A percentile compares a stretch with the other conserved stretches of the same genome.
These are phyloP conservation scores for Ceratocystis albifundus DNA, from an alignment of 2,329 filamentous ascomycete genomes.

Conservation along the genomic window DNA sequence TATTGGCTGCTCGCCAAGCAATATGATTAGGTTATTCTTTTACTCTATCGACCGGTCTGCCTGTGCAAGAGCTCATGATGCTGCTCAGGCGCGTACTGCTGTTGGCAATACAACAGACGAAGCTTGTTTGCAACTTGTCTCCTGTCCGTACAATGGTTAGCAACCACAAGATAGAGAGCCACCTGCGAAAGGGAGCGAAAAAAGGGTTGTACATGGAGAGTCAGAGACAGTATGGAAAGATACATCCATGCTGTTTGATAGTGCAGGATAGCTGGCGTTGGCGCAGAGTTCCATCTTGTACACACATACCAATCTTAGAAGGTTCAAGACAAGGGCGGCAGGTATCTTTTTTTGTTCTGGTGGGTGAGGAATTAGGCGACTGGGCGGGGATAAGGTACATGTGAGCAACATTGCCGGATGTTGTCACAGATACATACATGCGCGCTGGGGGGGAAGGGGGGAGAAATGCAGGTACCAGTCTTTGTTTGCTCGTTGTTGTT, in stretches of 20 bases:
- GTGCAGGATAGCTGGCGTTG: neutral
- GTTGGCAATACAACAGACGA: neutral
- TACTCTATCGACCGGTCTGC: neutral
- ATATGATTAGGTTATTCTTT: neutral
- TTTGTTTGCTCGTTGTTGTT: neutral
- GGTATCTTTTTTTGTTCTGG: neutral
- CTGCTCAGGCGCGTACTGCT: neutral
- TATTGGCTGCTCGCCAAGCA: neutral
- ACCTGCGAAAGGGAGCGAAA: neutral
- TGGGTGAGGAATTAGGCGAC: neutral
- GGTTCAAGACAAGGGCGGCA: neutral
- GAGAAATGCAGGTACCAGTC: slow-evolving; percentile 5
- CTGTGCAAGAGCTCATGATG: neutral
- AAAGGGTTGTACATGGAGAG: neutral
- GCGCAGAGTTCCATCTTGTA: neutral
- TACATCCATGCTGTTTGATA: neutral
- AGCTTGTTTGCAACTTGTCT: neutral
- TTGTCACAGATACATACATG: neutral
- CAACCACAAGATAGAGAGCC: neutral
- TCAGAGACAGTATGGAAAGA: neutral
- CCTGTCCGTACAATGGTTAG: neutral
- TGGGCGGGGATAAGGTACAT: neutral
- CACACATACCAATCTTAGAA: slow-evolving; percentile 2
- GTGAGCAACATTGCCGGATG: neutral
- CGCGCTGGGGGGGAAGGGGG: neutral